These are phyloP conservation scores for Spironucleus salmonicida DNA, from an alignment of 208 protist genomes.

Conservation along the genomic window DNA sequence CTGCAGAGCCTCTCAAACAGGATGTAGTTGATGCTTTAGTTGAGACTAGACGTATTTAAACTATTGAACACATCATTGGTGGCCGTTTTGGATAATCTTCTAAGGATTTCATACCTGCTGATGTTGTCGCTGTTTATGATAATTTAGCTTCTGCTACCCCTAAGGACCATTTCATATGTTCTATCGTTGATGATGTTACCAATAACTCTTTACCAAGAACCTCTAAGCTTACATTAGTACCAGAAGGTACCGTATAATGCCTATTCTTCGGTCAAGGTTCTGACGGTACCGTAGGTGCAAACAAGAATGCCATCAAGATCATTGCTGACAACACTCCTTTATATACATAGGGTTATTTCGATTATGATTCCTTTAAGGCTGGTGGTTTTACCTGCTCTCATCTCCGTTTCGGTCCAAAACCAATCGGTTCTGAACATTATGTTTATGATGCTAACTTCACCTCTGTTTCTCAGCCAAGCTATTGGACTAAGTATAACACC, in stretches of 20 bases:
- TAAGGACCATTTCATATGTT: conserved; percentile 27
- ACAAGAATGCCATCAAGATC: conserved; percentile 34
- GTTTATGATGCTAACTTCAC: conserved; percentile 29
- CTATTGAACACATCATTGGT: neutral
- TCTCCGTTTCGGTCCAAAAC: conserved; percentile 32
- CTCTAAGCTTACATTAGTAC: neutral
- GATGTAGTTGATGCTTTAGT: conserved; percentile 30
- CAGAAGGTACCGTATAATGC: conserved; percentile 14
- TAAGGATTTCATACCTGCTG: conserved; percentile 29
- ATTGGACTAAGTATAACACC: conserved; percentile 47
- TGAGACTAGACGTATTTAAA: neutral
- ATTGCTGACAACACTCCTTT: conserved; percentile 31
- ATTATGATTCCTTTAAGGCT: conserved; percentile 32
- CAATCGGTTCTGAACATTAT: conserved; percentile 26
- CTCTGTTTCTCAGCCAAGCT: conserved; percentile 31
- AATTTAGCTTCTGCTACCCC: conserved; percentile 22
- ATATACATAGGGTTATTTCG: conserved; percentile 36
- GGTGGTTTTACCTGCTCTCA: conserved; percentile 33
- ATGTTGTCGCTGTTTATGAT: conserved; percentile 29
- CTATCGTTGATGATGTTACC: conserved; percentile 34
- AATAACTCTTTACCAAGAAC: conserved; percentile 1
- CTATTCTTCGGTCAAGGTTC: neutral
- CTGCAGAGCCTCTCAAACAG: conserved; percentile 31
- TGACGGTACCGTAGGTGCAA: conserved; percentile 36
- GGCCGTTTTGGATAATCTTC: conserved; percentile 31